phyloP scores from a whole-genome alignment of 208 protist genomes.

The Lotmaria passim region DNA sequence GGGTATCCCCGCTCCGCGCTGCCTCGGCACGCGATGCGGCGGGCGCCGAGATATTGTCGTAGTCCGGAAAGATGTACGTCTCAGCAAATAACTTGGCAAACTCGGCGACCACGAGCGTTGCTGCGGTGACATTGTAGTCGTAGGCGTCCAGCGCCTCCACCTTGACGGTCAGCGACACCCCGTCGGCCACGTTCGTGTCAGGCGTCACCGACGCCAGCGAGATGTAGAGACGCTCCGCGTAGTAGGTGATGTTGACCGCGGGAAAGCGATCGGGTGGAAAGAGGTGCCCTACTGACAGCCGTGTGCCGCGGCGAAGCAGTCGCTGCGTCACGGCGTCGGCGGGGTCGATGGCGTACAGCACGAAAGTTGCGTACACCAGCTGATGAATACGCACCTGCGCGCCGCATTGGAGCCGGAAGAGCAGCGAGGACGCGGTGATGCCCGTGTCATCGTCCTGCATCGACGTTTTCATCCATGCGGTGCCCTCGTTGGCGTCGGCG shows the following conservation, averaged over 20 bases:
- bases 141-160: constrained; percentile 26
- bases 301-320: constrained; percentile 10
- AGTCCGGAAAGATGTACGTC: background rate
- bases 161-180: constrained; percentile 15
- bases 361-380: constrained; percentile 32
- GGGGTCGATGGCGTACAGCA: constrained; percentile 24
- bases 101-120: constrained; percentile 7
- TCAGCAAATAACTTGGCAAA: constrained; percentile 20
- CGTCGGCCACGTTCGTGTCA: constrained; percentile 5
- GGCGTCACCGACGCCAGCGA: background rate
- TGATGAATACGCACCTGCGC: constrained; percentile 32
- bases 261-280: background rate
- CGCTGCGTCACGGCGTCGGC: constrained; percentile 9
- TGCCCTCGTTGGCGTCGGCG: background rate
- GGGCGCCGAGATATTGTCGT: background rate
- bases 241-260: background rate
- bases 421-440: constrained; percentile 6
- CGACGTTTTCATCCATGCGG: constrained; percentile 14
- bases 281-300: constrained; percentile 1
- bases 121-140: constrained; percentile 34
- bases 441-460: constrained; percentile 24
- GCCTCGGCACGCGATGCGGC: background rate
- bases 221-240: background rate
- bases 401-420: constrained; percentile 28
- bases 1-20: background rate